Evolutionary conservation across 345 rosid species (phyloP), one percentile per base, ranked within the genome.

Genomic region (Bruguiera sexangula): DNA sequence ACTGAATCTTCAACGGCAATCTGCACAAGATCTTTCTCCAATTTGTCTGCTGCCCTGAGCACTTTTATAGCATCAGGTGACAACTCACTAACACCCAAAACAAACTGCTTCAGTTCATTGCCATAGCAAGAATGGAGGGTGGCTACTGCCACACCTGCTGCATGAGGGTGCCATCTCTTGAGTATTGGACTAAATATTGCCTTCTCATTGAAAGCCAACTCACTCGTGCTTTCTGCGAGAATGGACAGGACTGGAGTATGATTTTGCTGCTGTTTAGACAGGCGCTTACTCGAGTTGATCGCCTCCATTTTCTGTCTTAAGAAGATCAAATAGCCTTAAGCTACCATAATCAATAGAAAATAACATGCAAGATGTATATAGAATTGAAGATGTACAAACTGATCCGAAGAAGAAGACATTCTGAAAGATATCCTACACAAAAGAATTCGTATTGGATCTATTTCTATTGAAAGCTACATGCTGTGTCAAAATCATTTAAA

Each of bases 111-210:
- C 68, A 95, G 85, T 83, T 95, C 96, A 57, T 87, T 95, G 65
- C 96, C 93, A 66, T 88, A 95, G 69, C 97, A 92, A 76, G 85
- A 86, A 81, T 95, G 99, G 65, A 95, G 97, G 10, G 99, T 95
- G 74, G 96, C 96, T 75, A 92, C 96, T 22, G 99, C 99, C 62
- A 95, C 93, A 61, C 99, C 97, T 36, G 99, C 99, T 34, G 99
- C 88, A 73, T 89, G 85, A 63, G 99, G 99, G 80, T 95, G 99
- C 99, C 99, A 95, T 73, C 81, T 86, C 90, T 95, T 92, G 80
- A 89, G 80, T 82, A 95, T 83, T 32, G 97, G 96, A 81, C 97
- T 89, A 67, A 92, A 95, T 53, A 92, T 86, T 66, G 79, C 79
- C 81, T 82, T 89, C 85, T 95, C 99, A 4, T 83, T 86, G 71